Evolutionary conservation across 768 basidiomycete species (phyloP).

Genomic region (Psilocybe azurescens): DNA sequence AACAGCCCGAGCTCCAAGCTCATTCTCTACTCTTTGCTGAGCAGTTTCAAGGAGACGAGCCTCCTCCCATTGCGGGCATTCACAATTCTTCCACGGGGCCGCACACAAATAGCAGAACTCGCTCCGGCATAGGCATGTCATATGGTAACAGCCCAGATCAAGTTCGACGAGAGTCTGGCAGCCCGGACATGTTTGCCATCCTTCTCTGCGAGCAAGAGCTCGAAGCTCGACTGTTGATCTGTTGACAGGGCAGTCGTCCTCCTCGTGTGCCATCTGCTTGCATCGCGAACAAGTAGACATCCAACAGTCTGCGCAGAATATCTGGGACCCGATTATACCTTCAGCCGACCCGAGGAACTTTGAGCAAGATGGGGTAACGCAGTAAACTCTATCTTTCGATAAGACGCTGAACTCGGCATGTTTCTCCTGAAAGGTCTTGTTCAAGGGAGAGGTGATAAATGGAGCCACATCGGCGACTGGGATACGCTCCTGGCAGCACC

Average conservation of each 20-base stretch:
- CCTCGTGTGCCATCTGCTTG: slow-evolving; percentile 49
- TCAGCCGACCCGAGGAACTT: slow-evolving; percentile 52
- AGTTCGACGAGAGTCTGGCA: slow-evolving; percentile 64
- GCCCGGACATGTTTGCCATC: slow-evolving; percentile 69
- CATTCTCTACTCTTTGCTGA: slow-evolving; percentile 47
- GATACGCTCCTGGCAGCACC: slow-evolving; percentile 50
- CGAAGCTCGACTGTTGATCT: slow-evolving; percentile 44
- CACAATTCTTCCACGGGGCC: slow-evolving; percentile 64
- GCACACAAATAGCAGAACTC: slow-evolving; percentile 75
- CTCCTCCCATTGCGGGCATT: slow-evolving; percentile 72
- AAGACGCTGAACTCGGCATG: slow-evolving; percentile 49
- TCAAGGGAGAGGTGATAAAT: slow-evolving; percentile 30
- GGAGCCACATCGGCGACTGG: slow-evolving; percentile 13
- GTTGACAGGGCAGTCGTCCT: slow-evolving; percentile 47
- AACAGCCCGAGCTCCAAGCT: slow-evolving; percentile 31
- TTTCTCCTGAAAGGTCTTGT: slow-evolving; percentile 43
- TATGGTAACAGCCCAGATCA: slow-evolving; percentile 63
- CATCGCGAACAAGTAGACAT: slow-evolving; percentile 50
- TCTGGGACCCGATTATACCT: slow-evolving; percentile 11
- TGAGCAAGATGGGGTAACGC: slow-evolving; percentile 53
- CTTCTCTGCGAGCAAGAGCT: slow-evolving; percentile 46
- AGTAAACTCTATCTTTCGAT: slow-evolving; percentile 52
- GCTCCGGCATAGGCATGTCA: slow-evolving; percentile 61
- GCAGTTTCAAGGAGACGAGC: slow-evolving; percentile 44
- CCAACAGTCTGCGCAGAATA: slow-evolving; percentile 45